Evolutionary conservation across 257 asterid species (phyloP).

Genomic region (Plectranthus barbatus): DNA sequence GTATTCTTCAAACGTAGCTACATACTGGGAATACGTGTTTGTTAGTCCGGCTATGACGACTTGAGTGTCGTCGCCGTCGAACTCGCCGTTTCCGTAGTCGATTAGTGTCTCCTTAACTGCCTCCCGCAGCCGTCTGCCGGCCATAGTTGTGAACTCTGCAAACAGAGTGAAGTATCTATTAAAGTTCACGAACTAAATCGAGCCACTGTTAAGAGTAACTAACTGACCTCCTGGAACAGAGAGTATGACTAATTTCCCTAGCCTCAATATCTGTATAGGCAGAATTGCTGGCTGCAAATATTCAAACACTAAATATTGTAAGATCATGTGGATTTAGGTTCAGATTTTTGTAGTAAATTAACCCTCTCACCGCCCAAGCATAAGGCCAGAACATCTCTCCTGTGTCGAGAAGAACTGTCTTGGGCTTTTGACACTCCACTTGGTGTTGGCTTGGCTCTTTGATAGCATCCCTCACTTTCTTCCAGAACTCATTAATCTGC

Average conservation of each 20-base stretch:
- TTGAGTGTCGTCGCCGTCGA: slow-evolving; percentile 20
- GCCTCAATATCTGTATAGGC: slow-evolving; percentile 54
- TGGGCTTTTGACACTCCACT: slow-evolving; percentile 55
- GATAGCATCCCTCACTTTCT: slow-evolving; percentile 32
- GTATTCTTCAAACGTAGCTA: slow-evolving; percentile 53
- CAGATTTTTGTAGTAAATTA: neutral
- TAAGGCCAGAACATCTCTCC: slow-evolving; percentile 61
- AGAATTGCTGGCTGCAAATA: slow-evolving; percentile 47
- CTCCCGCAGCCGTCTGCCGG: slow-evolving; percentile 54
- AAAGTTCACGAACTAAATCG: too few species aligned
- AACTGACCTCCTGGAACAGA: slow-evolving; percentile 52
- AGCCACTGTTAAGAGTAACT: neutral
- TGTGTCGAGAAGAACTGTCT: slow-evolving; percentile 42
- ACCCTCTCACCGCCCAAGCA: slow-evolving; percentile 40
- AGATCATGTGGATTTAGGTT: neutral
- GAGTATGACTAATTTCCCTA: slow-evolving; percentile 37
- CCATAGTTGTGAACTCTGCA: slow-evolving; percentile 65
- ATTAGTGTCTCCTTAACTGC: slow-evolving; percentile 46
- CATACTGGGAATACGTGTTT: slow-evolving; percentile 47
- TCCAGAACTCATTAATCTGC: slow-evolving; percentile 51
- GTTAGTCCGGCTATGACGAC: slow-evolving; percentile 55
- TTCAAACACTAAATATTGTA: neutral
- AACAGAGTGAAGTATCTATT: neutral
- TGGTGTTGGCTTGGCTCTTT: slow-evolving; percentile 46
- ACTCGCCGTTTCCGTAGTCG: slow-evolving; percentile 36